Conservation (phyloP, 1,139 yeast genomes). For the Lodderomyces metapsilosis region DNA sequence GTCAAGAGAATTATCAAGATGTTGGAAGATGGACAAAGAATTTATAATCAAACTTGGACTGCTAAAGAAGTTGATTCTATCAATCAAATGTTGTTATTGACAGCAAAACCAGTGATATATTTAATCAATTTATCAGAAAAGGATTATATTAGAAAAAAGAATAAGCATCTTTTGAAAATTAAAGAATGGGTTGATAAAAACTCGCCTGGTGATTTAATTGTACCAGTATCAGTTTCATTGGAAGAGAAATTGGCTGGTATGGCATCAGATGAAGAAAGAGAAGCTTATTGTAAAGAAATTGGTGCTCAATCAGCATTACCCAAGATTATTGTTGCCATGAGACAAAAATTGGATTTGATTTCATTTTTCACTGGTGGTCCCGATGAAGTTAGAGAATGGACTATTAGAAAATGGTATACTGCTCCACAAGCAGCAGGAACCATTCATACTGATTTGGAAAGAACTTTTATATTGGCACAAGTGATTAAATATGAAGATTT, state of each 20-base stretch:
- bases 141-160: conserved; percentile 96
- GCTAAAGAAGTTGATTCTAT: conserved; percentile 86
- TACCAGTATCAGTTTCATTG: conserved; percentile 88
- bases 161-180: conserved; percentile 85
- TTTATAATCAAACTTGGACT: conserved; percentile 89
- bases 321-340: conserved; percentile 80
- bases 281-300: conserved; percentile 79
- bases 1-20: conserved; percentile 73
- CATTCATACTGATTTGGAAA: conserved; percentile 64
- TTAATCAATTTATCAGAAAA: conserved; percentile 91
- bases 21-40: conserved; percentile 83
- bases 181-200: conserved; percentile 95
- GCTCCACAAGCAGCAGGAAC: conserved; percentile 92
- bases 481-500: conserved; percentile 52
- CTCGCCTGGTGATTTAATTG: conserved; percentile 93
- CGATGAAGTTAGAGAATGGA: conserved; percentile 87
- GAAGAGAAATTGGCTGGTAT: conserved; percentile 91
- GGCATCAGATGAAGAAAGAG: conserved; percentile 90
- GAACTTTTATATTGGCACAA: conserved; percentile 50
- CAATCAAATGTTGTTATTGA: conserved; percentile 81
- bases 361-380: conserved; percentile 87
- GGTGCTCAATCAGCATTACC: conserved; percentile 88
- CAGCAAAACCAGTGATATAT: conserved; percentile 96
- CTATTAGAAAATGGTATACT: conserved; percentile 78
- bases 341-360: conserved; percentile 78